Base-by-base conservation (phyloP, 306 rosid species). In the Neltuma alba region DNA sequence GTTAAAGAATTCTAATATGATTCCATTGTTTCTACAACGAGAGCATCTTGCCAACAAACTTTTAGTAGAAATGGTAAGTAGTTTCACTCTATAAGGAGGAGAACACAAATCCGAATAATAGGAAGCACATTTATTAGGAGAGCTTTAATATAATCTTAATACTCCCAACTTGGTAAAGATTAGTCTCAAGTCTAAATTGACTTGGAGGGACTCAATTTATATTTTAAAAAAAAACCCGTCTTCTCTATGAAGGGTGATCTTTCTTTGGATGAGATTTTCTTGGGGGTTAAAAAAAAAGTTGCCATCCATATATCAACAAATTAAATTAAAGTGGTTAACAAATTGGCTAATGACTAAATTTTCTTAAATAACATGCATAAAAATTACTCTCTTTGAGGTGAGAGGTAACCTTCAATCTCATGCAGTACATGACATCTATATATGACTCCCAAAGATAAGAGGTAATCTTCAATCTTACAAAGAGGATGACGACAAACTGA, bases 401-500 rank as follows among this genome's bases (percentile, higher is more conserved):
- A 64, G 79, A 45, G 82, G 82, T 79, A 74, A 68, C 70, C n/a
- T 79, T 75, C 80, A 79, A 60, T 63, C 69, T 38, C 55, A 61
- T 40, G 41, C 37, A 28, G 78, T 55, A 30, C 70, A 20, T 63
- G 79, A 76, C 75, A 76, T 31, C 37, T 54, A 52, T 84, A n/a
- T n/a, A 40, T 40, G 75, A 52, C 50, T 61, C 25, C 18, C 45
- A 75, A 57, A 79, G 81, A 79, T 80, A 15, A 68, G 72, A 62
- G 20, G 84, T 84, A 48, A 33, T 34, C 3, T 80, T 80, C 84
- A 84, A 71, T 61, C 47, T 70, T 31, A 37, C 54, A n/a, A 47
- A 28, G 30, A 30, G n/a, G 25, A 83, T 7, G 50, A 23, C 10
- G 23, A 69, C 15, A 6, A 13, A 64, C 44, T 52, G n/a, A 79